A percentile compares a stretch with the other conserved stretches of the same genome.
These are phyloP conservation scores for Dimargaris verticillata DNA, from an alignment of 192 early-diverging fungal species.

Conservation along the genomic window DNA sequence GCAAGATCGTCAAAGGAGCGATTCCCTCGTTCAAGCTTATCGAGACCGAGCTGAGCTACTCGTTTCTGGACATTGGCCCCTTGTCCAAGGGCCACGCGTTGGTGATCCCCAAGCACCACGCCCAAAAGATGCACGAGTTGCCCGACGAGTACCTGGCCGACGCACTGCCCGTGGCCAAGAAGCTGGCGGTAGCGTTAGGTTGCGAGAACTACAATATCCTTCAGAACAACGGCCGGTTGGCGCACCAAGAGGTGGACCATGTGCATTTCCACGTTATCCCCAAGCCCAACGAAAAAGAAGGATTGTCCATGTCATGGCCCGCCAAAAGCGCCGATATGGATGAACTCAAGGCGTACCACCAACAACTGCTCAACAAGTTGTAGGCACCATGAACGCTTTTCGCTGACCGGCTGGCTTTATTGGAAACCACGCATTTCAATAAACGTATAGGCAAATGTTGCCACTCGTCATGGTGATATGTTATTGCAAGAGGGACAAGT, in stretches of 20 bases:
- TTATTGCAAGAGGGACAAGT: too few relatives aligned
- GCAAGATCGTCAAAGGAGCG: slow-evolving; percentile 72
- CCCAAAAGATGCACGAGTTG: slow-evolving; percentile 78
- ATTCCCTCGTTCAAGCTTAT: slow-evolving; percentile 69
- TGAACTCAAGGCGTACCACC: slow-evolving; percentile 24
- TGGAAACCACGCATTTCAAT: too few relatives aligned
- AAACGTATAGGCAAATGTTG: too few relatives aligned
- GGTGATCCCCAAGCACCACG: slow-evolving; percentile 45
- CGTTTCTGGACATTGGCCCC: slow-evolving; percentile 71
- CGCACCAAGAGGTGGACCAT: slow-evolving; percentile 69
- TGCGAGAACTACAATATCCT: slow-evolving; percentile 79
- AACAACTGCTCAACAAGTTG: slow-evolving; percentile 18
- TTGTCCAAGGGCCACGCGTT: slow-evolving; percentile 57
- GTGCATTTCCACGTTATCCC: slow-evolving; percentile 93
- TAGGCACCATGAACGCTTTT: not conserved
- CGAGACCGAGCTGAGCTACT: slow-evolving; percentile 66
- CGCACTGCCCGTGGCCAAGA: slow-evolving; percentile 73
- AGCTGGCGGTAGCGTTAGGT: slow-evolving; percentile 60
- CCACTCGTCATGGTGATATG: too few relatives aligned
- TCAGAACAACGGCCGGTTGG: slow-evolving; percentile 68
- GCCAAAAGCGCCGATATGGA: slow-evolving; percentile 32
- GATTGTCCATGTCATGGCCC: slow-evolving; percentile 55
- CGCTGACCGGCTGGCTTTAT: too few relatives aligned
- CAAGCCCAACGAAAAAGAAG: slow-evolving; percentile 42
- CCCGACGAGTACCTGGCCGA: slow-evolving; percentile 72